Percentiles rank a stretch among this genome's conserved stretches.
Conservation (phyloP, 805 yeast species). For the Ogataea nakhonphanomensis region DNA sequence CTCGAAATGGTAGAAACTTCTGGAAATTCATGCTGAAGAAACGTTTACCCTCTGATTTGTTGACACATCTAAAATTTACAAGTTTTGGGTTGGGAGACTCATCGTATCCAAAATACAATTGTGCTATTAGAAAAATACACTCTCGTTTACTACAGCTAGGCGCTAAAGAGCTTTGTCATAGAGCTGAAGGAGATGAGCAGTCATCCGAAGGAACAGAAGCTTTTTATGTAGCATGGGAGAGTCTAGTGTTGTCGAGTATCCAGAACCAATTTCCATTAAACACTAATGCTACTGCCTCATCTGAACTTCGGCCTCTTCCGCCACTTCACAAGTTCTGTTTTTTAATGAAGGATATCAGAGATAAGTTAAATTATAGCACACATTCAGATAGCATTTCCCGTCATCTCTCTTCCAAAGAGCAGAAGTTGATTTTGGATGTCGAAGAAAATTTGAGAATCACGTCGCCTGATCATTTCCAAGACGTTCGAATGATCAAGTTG, state of each 20-base stretch:
- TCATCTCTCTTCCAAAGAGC: too few relatives aligned
- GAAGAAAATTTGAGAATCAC: conserved; percentile 60
- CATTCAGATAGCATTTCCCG: too few relatives aligned
- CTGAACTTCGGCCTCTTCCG: conserved; percentile 36
- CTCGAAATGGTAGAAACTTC: conserved; percentile 67
- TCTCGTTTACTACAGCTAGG: conserved; percentile 78
- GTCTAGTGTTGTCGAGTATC: conserved; percentile 39
- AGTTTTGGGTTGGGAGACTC: conserved; percentile 93
- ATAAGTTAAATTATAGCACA: too few relatives aligned
- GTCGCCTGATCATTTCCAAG: conserved; percentile 75
- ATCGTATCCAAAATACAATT: conserved; percentile 82
- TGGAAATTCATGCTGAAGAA: conserved; percentile 72
- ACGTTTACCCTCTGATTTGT: conserved; percentile 55
- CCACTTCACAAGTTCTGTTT: conserved; percentile 35
- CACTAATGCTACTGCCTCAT: conserved; percentile 27
- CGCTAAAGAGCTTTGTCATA: conserved; percentile 60
- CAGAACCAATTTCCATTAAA: conserved; percentile 35
- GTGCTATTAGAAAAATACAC: conserved; percentile 83
- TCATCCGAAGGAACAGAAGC: conserved; percentile 74
- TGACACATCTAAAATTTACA: conserved; percentile 60
- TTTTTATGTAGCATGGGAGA: conserved; percentile 73
- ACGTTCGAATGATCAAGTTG: conserved; percentile 65
- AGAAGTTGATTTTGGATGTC: too few relatives aligned
- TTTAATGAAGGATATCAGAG: conserved; percentile 10
- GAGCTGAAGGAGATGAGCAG: conserved; percentile 90